These are phyloP conservation scores for Penicillium sp. DNA, from an alignment of 2,329 filamentous ascomycete genomes.

Conservation along the genomic window DNA sequence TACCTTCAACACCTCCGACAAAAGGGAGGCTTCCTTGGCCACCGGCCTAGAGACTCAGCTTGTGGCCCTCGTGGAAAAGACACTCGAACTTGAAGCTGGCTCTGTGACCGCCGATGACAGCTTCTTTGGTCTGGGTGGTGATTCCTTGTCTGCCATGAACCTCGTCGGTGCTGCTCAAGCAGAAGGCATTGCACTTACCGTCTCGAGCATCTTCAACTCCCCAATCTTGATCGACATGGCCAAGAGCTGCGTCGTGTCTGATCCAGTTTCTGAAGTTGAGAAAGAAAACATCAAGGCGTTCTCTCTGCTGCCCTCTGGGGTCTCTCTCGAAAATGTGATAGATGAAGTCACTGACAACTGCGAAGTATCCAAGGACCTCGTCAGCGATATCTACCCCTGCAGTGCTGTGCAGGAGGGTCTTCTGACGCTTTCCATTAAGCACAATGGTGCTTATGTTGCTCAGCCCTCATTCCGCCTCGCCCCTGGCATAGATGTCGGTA, in stretches of 20 bases:
- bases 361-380: conserved; percentile 26
- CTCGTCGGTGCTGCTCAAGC: conserved; percentile 45
- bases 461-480: conserved; percentile 47
- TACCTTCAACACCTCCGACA: conserved; percentile 21
- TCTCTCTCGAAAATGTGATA: conserved; percentile 23
- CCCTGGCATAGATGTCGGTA: conserved; percentile 39
- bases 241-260: conserved; percentile 23
- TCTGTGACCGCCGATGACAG: conserved; percentile 47
- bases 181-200: conserved; percentile 42
- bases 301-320: conserved; percentile 28
- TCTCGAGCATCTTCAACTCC: conserved; percentile 47
- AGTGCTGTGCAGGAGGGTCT: conserved; percentile 48
- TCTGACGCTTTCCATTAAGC: conserved; percentile 50
- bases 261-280: background rate
- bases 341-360: conserved; percentile 35
- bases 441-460: conserved; percentile 51
- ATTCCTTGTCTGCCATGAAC: conserved; percentile 51
- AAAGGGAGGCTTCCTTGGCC: conserved; percentile 25
- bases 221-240: conserved; percentile 49
- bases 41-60: conserved; percentile 33
- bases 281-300: conserved; percentile 26
- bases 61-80: conserved; percentile 40
- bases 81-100: conserved; percentile 39
- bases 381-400: conserved; percentile 46
- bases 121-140: conserved; percentile 50